Percentiles rank a stretch among this genome's conserved stretches.
These are phyloP conservation scores for Wallacemonas sp. DNA, from an alignment of 208 protist species.

Conservation along the genomic window DNA sequence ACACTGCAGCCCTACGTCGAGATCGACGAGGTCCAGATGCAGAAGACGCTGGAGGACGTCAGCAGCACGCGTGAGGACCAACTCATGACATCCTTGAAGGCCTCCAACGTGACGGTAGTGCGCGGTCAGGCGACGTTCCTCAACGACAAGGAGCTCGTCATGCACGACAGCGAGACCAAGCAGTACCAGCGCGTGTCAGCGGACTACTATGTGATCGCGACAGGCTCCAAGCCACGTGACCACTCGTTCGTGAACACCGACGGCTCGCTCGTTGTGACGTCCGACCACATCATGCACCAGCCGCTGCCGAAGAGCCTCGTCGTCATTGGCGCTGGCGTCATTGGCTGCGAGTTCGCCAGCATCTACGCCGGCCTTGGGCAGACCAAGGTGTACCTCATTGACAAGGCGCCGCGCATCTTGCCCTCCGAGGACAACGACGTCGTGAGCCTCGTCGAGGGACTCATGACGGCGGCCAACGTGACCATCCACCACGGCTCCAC, in stretches of 20 bases:
- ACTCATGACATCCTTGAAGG: slow-evolving; percentile 39
- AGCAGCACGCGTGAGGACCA: slow-evolving; percentile 60
- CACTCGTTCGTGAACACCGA: slow-evolving; percentile 65
- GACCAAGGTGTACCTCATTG: slow-evolving; percentile 75
- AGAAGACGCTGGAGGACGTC: slow-evolving; percentile 34
- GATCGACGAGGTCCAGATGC: slow-evolving; percentile 61
- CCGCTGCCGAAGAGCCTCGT: slow-evolving; percentile 70
- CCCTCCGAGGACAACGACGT: slow-evolving; percentile 73
- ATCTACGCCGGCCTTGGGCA: slow-evolving; percentile 67
- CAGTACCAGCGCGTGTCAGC: slow-evolving; percentile 60
- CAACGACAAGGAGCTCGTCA: slow-evolving; percentile 51
- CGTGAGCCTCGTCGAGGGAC: slow-evolving; percentile 34
- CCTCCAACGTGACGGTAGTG: slow-evolving; percentile 53
- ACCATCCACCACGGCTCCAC: slow-evolving; percentile 69
- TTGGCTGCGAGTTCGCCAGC: slow-evolving; percentile 81
- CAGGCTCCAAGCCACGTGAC: slow-evolving; percentile 52
- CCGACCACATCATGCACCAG: slow-evolving; percentile 71
- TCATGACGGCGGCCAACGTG: slow-evolving; percentile 50
- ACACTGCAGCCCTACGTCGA: slow-evolving; percentile 40
- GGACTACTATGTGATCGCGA: slow-evolving; percentile 84
- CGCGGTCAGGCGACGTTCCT: slow-evolving; percentile 59
- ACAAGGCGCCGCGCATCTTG: slow-evolving; percentile 70
- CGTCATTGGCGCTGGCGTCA: slow-evolving; percentile 69
- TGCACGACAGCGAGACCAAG: slow-evolving; percentile 41
- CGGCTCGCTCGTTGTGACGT: slow-evolving; percentile 58